Evolutionary conservation across 768 basidiomycete genomes (phyloP), one percentile per base, ranked within the genome.

Genomic region (Suillus bovinus): DNA sequence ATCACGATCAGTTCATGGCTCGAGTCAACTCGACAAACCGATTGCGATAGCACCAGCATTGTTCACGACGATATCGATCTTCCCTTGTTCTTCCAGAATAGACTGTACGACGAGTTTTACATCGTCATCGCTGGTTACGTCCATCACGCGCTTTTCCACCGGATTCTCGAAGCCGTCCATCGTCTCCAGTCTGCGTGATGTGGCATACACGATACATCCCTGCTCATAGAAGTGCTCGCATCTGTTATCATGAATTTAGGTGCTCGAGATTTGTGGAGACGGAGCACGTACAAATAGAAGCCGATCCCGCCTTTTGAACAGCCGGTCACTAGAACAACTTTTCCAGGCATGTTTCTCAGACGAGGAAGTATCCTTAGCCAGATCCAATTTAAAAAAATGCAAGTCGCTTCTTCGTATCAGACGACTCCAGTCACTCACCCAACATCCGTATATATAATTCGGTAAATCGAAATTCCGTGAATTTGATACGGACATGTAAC

Each of bases 171-270:
- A 85, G 5, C 81, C 83, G 1, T 78, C 78, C 76, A 94, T 88
- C 11, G 84, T 80, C 27, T 86, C 85, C 3, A 85, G 71, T 20
- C 76, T 81, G 14, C 90, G 85, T 7, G 91, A 84, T 0, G 90
- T 88, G 3, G 91, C 92, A 63, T 91, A 93, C 13, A 93, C 91
- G 49, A 80, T 83, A 71, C 89, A 93, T 41, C 85, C 89, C 36
- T 78, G 79, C 0, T 72, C 67, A 2, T 87, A 86, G 66, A 92
- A 91, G 67, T 85, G 84, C 66, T 89, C 82, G 66, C 86, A 89
- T 42, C 89, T 91, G 33, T 20, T 34, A n/a, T 29, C 9, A 49
- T 49, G 16, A 27, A 27, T 49, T 49, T 4, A 4, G 27, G 24
- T 24, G 24, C 16, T 17, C 17, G 47, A 29, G 16, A 27, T 10